phyloP scores from a whole-genome alignment of 768 basidiomycete species.

The Rhodotorula paludigena region DNA sequence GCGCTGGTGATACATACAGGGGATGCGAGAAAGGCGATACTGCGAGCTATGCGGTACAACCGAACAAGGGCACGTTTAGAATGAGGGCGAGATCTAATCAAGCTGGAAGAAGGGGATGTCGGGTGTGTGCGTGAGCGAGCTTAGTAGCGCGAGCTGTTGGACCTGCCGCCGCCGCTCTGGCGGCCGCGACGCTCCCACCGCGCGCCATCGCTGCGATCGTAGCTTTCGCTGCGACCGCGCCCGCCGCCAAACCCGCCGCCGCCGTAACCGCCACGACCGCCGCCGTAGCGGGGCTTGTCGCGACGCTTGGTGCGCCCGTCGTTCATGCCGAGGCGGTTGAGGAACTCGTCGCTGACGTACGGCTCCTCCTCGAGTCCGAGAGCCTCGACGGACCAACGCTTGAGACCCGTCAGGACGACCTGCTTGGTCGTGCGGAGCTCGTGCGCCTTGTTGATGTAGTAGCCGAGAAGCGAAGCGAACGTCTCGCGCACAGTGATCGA shows the following conservation, averaged over 20 bases:
- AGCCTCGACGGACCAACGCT: slow-evolving; percentile 60
- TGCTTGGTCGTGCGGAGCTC: slow-evolving; percentile 53
- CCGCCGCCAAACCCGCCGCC: neutral
- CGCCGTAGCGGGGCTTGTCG: neutral
- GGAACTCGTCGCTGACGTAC: slow-evolving; percentile 54
- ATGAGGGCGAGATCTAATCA: too few species aligned
- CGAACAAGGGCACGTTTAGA: too few species aligned
- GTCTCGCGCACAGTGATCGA: slow-evolving; percentile 54
- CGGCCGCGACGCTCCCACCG: neutral
- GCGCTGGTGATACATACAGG: too few species aligned
- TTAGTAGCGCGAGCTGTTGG: too few species aligned
- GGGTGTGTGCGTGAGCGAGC: too few species aligned
- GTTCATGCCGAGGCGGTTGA: slow-evolving; percentile 50
- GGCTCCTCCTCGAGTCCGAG: slow-evolving; percentile 57
- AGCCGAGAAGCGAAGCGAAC: slow-evolving; percentile 66
- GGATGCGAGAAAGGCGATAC: too few species aligned
- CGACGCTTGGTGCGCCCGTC: slow-evolving; percentile 30
- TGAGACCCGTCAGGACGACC: slow-evolving; percentile 57
- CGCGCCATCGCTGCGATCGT: neutral
- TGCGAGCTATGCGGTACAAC: too few species aligned
- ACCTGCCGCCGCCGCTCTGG: neutral
- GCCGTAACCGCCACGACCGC: neutral
- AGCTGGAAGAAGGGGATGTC: too few species aligned
- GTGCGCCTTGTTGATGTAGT: slow-evolving; percentile 57
- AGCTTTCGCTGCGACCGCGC: too few species aligned